phyloP scores from a whole-genome alignment of 176 grass and related monocot genomes.

The Paspalum notatum region DNA sequence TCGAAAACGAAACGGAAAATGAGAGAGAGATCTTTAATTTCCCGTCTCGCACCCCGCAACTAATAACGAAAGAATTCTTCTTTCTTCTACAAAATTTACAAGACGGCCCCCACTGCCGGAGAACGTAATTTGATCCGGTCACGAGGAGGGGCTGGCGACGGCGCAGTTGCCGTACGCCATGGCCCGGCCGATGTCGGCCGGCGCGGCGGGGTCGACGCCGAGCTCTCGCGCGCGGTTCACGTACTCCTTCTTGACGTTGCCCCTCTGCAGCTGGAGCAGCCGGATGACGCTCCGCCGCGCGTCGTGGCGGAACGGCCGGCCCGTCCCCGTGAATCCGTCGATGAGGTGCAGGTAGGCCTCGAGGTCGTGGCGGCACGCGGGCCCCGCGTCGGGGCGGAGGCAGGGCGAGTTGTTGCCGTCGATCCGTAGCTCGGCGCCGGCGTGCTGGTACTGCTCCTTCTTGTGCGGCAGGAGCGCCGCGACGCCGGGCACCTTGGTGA shows the following conservation, averaged over 20 bases:
- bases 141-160: constrained; percentile 55
- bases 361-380: constrained; percentile 80
- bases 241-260: constrained; percentile 84
- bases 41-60: constrained; percentile 4
- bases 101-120: not conserved
- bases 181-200: constrained; percentile 48
- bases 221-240: constrained; percentile 63
- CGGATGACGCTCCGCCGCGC: constrained; percentile 69
- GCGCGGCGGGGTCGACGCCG: constrained; percentile 59
- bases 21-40: not conserved
- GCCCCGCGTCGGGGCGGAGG: constrained; percentile 67
- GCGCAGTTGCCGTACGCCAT: constrained; percentile 50
- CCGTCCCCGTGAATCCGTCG: constrained; percentile 82
- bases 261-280: constrained; percentile 66
- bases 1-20: not conserved
- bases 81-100: constrained; percentile 49
- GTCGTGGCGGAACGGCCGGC: constrained; percentile 68
- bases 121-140: constrained; percentile 16
- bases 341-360: constrained; percentile 94
- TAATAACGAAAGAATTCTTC: constrained; percentile 54
- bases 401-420: constrained; percentile 76
- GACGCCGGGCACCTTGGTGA: constrained; percentile 73
- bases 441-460: constrained; percentile 69
- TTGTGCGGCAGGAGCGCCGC: constrained; percentile 45
- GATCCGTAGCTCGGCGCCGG: constrained; percentile 68